Evolutionary conservation across 768 basidiomycete genomes (phyloP).

Genomic region (Leccinum imitatum): DNA sequence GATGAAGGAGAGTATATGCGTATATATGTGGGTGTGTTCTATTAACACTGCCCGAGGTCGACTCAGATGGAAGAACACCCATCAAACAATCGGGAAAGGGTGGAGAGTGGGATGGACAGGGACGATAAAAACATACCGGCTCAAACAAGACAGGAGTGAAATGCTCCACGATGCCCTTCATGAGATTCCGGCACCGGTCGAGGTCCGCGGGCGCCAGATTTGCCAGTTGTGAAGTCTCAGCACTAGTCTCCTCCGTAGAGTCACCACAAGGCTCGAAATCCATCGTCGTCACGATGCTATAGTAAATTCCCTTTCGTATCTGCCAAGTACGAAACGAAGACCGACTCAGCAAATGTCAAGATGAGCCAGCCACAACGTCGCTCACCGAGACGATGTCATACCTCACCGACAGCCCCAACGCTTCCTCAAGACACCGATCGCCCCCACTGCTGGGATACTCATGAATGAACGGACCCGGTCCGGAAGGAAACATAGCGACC

Average conservation of each 20-base stretch:
- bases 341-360: background rate
- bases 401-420: constrained; percentile 48
- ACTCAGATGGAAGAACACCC: no score
- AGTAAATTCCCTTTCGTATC: constrained; percentile 64
- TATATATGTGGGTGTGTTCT: background rate
- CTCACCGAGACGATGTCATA: constrained; percentile 52
- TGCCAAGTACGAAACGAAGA: constrained; percentile 19
- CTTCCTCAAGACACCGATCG: constrained; percentile 44
- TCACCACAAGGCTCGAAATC: constrained; percentile 49
- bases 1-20: background rate
- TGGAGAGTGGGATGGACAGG: background rate
- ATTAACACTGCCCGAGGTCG: background rate
- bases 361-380: constrained; percentile 5
- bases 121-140: constrained; percentile 34
- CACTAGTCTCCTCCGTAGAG: background rate
- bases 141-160: constrained; percentile 77
- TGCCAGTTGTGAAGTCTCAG: background rate
- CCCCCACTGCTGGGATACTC: constrained; percentile 26
- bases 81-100: background rate
- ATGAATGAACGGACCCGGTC: constrained; percentile 42
- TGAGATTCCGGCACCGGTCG: constrained; percentile 47
- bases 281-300: constrained; percentile 58
- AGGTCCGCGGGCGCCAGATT: constrained; percentile 34
- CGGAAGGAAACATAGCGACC: constrained; percentile 47
- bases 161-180: constrained; percentile 56